Conservation (phyloP, 345 rosid species). For the Toxicodendron radicans region DNA sequence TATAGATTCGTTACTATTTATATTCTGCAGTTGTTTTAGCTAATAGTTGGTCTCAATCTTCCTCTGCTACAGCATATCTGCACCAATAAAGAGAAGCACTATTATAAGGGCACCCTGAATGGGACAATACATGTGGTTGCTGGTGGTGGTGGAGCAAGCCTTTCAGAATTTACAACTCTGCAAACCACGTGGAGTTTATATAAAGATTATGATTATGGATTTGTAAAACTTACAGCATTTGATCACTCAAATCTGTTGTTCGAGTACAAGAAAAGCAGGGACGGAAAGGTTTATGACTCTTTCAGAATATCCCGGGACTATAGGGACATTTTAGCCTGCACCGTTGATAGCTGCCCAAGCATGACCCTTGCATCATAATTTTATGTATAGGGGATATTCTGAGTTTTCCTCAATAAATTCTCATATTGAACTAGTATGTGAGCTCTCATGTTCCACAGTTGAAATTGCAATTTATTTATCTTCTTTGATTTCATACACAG, state of each 20-base stretch:
- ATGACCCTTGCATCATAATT: constrained; percentile 54
- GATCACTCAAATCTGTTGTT: constrained; percentile 55
- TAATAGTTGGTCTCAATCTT: constrained; percentile 1
- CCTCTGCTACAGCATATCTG: constrained; percentile 51
- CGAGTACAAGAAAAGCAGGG: constrained; percentile 71
- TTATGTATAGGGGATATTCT: neutral
- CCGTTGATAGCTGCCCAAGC: constrained; percentile 56
- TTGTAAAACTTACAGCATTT: constrained; percentile 55
- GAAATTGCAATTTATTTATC: neutral
- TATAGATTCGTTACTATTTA: neutral
- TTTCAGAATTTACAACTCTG: constrained; percentile 42
- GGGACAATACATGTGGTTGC: constrained; percentile 77
- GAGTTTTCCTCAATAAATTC: neutral
- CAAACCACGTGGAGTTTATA: constrained; percentile 56
- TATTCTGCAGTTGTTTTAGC: constrained; percentile 8
- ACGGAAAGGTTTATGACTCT: constrained; percentile 67
- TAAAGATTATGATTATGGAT: constrained; percentile 53
- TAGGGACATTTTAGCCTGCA: constrained; percentile 54
- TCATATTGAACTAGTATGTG: neutral
- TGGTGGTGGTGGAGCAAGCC: constrained; percentile 74
- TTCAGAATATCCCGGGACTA: constrained; percentile 56
- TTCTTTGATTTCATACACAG: neutral
- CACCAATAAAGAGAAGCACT: constrained; percentile 45
- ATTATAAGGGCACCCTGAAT: constrained; percentile 47
- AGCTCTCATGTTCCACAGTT: neutral